These are phyloP conservation scores for Nephelium lappaceum DNA, from an alignment of 345 rosid genomes.

Conservation along the genomic window DNA sequence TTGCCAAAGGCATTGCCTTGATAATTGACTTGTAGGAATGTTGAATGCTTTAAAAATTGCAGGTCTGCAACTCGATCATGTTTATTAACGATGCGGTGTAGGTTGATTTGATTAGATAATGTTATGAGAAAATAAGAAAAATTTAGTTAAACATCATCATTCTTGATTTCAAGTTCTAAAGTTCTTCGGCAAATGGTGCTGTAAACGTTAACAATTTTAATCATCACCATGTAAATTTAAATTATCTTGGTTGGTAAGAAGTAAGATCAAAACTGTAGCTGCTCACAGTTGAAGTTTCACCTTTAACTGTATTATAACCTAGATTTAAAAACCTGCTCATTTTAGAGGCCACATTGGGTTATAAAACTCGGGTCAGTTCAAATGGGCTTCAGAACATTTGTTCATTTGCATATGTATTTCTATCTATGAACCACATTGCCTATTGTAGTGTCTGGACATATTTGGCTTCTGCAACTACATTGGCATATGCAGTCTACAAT, in stretches of 20 bases:
- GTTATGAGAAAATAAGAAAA: neutral
- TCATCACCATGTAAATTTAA: neutral
- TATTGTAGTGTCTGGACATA: neutral
- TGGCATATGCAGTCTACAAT: neutral
- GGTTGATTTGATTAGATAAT: neutral
- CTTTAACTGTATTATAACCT: neutral
- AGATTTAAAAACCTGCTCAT: neutral
- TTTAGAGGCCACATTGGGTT: neutral
- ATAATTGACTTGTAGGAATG: neutral
- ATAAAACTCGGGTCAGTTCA: neutral
- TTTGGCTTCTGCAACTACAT: neutral
- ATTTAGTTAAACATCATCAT: neutral
- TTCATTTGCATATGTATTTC: neutral
- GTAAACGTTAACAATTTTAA: too few relatives aligned
- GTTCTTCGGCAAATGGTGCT: neutral
- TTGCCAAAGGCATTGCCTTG: neutral
- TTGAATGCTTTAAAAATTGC: neutral
- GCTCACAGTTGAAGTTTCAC: neutral
- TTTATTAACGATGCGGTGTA: neutral
- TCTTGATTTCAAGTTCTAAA: neutral
- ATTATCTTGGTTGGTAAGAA: neutral
- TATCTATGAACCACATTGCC: neutral
- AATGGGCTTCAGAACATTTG: neutral
- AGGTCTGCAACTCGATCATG: neutral
- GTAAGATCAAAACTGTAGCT: neutral